A percentile compares a stretch with the other conserved stretches of the same genome.
These are phyloP conservation scores for Thalassiosira delicatula DNA, from an alignment of 352 stramenopile genomes.

Conservation along the genomic window DNA sequence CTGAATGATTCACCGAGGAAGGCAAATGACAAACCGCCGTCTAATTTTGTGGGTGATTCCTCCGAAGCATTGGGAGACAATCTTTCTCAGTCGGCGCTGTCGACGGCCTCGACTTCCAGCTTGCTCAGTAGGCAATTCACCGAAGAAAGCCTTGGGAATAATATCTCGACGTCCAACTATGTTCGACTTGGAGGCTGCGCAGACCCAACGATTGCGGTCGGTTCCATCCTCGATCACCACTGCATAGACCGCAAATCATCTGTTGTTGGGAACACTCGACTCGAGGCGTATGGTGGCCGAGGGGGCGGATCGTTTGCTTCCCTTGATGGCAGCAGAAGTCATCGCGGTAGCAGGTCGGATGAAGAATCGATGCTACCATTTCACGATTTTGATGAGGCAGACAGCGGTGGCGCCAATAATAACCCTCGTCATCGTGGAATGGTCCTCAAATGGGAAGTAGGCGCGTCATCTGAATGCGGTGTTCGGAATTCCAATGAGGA, in stretches of 20 bases:
- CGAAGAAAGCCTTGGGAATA: constrained; percentile 17
- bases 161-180: constrained; percentile 20
- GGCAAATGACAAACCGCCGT: too few relatives aligned
- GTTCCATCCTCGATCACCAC: constrained; percentile 70
- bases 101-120: constrained; percentile 37
- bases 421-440: constrained; percentile 12
- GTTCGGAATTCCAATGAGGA: constrained; percentile 77
- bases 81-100: too few relatives aligned
- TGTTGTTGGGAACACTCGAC: constrained; percentile 51
- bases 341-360: neutral
- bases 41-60: too few relatives aligned
- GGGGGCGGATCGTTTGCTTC: constrained; percentile 43
- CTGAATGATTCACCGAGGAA: too few relatives aligned
- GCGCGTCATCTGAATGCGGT: constrained; percentile 78
- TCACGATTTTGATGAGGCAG: constrained; percentile 6
- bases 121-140: constrained; percentile 43
- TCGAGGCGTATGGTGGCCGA: constrained; percentile 64
- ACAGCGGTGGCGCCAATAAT: constrained; percentile 1
- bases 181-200: constrained; percentile 76
- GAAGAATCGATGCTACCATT: neutral
- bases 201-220: constrained; percentile 66
- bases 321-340: neutral
- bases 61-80: too few relatives aligned
- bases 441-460: constrained; percentile 72
- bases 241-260: constrained; percentile 72